phyloP scores from a whole-genome alignment of 2,329 filamentous ascomycete species.

The Cladorrhinum sp. region DNA sequence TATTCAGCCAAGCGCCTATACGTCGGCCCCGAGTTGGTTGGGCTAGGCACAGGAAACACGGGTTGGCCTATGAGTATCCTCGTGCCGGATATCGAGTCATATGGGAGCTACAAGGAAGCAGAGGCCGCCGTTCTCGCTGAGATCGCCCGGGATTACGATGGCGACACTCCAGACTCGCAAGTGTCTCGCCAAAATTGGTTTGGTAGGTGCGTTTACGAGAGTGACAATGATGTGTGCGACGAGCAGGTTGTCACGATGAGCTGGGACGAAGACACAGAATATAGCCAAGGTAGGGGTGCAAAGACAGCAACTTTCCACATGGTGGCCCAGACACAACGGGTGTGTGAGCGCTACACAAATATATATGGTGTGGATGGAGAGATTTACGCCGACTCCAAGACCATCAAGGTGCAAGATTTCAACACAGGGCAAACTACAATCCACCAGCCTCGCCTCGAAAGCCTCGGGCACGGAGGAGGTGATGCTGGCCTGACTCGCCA shows the following conservation, averaged over 20 bases:
- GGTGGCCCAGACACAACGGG: slow-evolving; percentile 83
- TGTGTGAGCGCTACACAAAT: slow-evolving; percentile 80
- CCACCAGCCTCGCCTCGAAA: slow-evolving; percentile 58
- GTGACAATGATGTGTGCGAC: slow-evolving; percentile 90
- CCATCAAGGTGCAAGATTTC: slow-evolving; percentile 75
- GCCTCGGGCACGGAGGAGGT: slow-evolving; percentile 68
- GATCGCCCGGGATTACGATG: slow-evolving; percentile 51
- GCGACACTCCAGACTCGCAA: slow-evolving; percentile 44
- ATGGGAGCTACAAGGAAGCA: slow-evolving; percentile 46
- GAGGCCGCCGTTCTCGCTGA: slow-evolving; percentile 39
- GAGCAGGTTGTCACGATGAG: slow-evolving; percentile 85
- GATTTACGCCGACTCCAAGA: slow-evolving; percentile 76
- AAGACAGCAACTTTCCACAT: slow-evolving; percentile 93
- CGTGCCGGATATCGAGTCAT: slow-evolving; percentile 87
- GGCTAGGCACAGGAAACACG: slow-evolving; percentile 62
- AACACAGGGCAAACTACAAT: slow-evolving; percentile 51
- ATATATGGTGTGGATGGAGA: slow-evolving; percentile 87
- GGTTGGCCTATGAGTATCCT: slow-evolving; percentile 86
- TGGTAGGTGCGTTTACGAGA: slow-evolving; percentile 91
- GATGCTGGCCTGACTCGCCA: slow-evolving; percentile 76
- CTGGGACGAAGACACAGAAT: slow-evolving; percentile 70
- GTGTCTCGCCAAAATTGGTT: slow-evolving; percentile 67
- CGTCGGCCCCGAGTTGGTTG: slow-evolving; percentile 58
- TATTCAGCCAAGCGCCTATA: slow-evolving; percentile 87
- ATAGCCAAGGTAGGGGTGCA: slow-evolving; percentile 51